phyloP scores from a whole-genome alignment of 306 rosid species.

The Styphnolobium japonicum region DNA sequence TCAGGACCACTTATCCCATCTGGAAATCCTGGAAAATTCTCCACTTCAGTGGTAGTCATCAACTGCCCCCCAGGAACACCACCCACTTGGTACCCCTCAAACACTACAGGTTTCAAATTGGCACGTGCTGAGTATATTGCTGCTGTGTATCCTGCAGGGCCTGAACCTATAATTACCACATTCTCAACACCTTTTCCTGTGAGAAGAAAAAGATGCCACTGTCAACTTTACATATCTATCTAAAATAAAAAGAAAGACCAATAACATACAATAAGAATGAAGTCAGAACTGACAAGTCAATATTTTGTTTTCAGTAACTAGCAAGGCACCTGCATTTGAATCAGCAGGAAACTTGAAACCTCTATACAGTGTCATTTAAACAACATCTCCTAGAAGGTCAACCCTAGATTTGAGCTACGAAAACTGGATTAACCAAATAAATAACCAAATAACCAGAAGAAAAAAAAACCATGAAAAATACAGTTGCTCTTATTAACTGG shows the following conservation, averaged over 20 bases:
- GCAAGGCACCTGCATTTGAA: background rate
- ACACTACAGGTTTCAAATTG: slow-evolving; percentile 89
- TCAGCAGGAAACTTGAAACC: background rate
- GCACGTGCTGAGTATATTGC: slow-evolving; percentile 97
- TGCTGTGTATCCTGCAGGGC: slow-evolving; percentile 94
- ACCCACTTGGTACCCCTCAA: slow-evolving; percentile 89
- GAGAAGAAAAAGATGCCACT: slow-evolving; percentile 4
- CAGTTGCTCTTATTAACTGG: background rate
- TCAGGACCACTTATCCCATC: slow-evolving; percentile 96
- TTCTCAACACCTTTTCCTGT: slow-evolving; percentile 68
- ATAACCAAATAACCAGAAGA: background rate
- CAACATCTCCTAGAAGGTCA: background rate
- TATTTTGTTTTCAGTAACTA: background rate
- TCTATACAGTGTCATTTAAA: background rate
- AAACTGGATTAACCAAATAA: background rate
- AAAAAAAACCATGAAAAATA: background rate
- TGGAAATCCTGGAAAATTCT: slow-evolving; percentile 95
- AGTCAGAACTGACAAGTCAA: slow-evolving; percentile 9
- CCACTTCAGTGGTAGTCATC: slow-evolving; percentile 97
- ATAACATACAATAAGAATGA: background rate
- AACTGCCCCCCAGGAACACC: slow-evolving; percentile 97
- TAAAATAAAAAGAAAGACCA: background rate
- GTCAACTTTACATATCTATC: slow-evolving; percentile 10
- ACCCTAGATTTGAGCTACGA: background rate
- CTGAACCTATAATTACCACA: slow-evolving; percentile 88